Percentiles rank a stretch among this genome's conserved stretches.
phyloP scores from a whole-genome alignment of 441 rosid genomes.

The Capsella rubella region DNA sequence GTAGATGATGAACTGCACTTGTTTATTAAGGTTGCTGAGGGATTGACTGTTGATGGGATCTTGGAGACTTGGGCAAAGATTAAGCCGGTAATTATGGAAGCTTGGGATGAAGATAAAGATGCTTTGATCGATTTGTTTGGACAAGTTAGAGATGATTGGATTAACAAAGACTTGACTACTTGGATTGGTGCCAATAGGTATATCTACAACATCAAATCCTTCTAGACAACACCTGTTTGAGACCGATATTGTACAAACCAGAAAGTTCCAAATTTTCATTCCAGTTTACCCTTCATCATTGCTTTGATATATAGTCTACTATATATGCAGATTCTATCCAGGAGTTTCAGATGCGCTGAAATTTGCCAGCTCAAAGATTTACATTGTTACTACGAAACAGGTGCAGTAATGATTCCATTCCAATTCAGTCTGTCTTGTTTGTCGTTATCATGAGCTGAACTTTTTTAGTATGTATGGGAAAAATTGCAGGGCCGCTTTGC shows the following conservation, averaged over 20 bases:
- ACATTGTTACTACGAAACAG: constrained; percentile 93
- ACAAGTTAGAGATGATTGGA: constrained; percentile 93
- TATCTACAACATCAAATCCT: constrained; percentile 12
- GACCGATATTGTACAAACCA: background rate
- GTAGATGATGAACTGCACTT: constrained; percentile 38
- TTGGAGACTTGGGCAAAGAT: constrained; percentile 78
- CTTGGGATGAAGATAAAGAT: constrained; percentile 81
- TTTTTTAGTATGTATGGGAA: background rate
- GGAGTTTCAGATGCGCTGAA: constrained; percentile 89
- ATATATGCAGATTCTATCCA: constrained; percentile 75
- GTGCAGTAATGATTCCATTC: constrained; percentile 41
- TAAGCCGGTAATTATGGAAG: constrained; percentile 81
- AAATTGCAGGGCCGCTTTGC: constrained; percentile 78
- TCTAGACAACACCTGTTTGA: background rate
- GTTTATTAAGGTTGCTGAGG: constrained; percentile 73
- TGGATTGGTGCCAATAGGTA: constrained; percentile 98
- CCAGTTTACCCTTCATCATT: background rate
- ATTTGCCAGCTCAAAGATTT: constrained; percentile 80
- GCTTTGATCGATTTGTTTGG: constrained; percentile 79
- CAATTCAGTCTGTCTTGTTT: background rate
- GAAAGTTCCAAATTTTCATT: background rate
- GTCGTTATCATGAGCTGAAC: constrained; percentile 16
- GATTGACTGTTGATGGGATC: constrained; percentile 73
- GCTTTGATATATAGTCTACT: constrained; percentile 5
- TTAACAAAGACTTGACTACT: constrained; percentile 69